Base-by-base conservation (phyloP, 148 eudicot genomes). In the Rhododendron ferrugineum region DNA sequence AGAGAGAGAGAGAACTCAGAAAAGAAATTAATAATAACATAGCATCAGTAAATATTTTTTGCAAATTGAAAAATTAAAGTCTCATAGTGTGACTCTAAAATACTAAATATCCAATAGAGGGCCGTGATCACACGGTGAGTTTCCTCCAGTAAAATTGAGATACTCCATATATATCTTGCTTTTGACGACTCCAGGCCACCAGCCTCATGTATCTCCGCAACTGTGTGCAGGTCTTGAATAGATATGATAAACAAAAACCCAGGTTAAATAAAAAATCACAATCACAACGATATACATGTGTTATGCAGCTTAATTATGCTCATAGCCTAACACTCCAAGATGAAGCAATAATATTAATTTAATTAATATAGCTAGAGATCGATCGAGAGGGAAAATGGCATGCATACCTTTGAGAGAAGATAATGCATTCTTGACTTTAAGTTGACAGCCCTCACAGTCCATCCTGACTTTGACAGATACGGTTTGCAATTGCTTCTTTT, bases 391-490 rank as follows among this genome's bases (percentile, higher is more conserved):
- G 10, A 60, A 58, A 60, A 60, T 60, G 13, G 30, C 46, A 14
- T 92, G 30, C 37, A 14, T 92, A 93, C 95, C 95, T 93, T 94
- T 94, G 74, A 93, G 85, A 0, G 89, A 86, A 40, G 95, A 93
- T 86, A 94, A 93, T 0, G 78, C 86, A 2, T 88, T 93, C 90
- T 94, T 94, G 85, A 94, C 90, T 82, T 88, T 92, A 37, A 87
- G 90, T 44, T 89, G 90, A 85, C 97, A 94, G 10, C 97, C 97
- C 32, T 94, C 97, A 83, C 97, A 94, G 81, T 92, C 94, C 93
- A 94, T 94, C 36, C 95, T 89, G 47, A 94, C 89, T 80, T 92
- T 94, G 79, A 94, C 92, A 37, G 88, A 66, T 5, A 94, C 94
- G 0, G 92, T 93, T 20, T 85, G 89, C 9, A 92, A 49, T 47